Base-by-base conservation (phyloP, 2,329 filamentous ascomycete genomes). In the Neopestalotiopsis sp. region DNA sequence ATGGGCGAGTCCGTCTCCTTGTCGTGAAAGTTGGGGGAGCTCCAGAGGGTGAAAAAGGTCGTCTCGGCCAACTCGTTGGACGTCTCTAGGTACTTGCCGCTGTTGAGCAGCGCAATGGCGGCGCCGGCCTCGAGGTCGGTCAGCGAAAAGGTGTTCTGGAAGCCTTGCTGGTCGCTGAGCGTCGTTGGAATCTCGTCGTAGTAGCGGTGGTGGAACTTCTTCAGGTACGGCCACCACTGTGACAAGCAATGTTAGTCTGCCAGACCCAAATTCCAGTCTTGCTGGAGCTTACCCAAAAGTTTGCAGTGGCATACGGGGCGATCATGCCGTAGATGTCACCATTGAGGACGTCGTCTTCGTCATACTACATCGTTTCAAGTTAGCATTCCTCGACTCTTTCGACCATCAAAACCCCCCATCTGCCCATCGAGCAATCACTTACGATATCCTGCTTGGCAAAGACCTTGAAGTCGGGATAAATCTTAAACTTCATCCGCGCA, bases 151-250 rank as follows among this genome's bases (percentile, higher is more conserved):
- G 84, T 87, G 70, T 83, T 85, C 70, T 86, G 84, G 74, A 86
- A 86, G 9, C 84, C 85, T 69, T 85, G 73, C 70, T 86, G 84
- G 45, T 76, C 71, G 65, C 79, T 82, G 12, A 77, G 76, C 56
- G 79, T 77, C n/a, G 74, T 70, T 0, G 80, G 77, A 3, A 86
- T 78, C n/a, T 80, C 74, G 72, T 86, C 84, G 73, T 87, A 87
- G 76, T 85, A 86, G n/a, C 84, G 80, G 76, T 83, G 83, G 75
- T 86, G 84, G 74, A 87, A 86, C 73, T 85, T 85, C 70, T 75
- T 78, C 69, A 83, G 80, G 73, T 83, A 84, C 1, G 84, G 84
- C 84, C 84, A 86, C 84, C 84, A 86, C 84, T 84, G 42, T 20
- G 45, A 20, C n/a, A 28, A 52, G 14, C 24, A 56, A 17, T 13